Evolutionary conservation across 495 filamentous ascomycete species (phyloP).

Genomic region (Trichoderma reesei): DNA sequence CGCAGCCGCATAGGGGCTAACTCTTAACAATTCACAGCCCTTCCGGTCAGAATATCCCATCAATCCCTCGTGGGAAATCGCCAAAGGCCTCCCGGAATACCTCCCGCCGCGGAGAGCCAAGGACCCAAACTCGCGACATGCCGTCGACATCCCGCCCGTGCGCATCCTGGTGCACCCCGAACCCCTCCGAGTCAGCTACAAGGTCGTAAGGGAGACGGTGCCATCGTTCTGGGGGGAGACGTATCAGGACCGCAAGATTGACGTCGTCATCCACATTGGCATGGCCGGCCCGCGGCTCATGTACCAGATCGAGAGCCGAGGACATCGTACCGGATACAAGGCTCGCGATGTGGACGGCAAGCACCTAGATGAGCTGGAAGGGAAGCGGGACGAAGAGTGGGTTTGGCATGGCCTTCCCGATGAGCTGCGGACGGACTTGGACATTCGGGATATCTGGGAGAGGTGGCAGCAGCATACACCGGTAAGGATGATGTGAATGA

Average conservation of each 20-base stretch:
- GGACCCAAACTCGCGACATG: conserved; percentile 18
- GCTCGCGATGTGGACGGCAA: conserved; percentile 58
- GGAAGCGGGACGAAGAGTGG: conserved; percentile 28
- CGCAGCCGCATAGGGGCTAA: not conserved
- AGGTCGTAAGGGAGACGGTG: conserved; percentile 48
- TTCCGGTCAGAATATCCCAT: conserved; percentile 53
- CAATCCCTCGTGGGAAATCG: conserved; percentile 67
- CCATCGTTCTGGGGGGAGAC: conserved; percentile 47
- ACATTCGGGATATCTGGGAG: conserved; percentile 43
- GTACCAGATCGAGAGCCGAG: conserved; percentile 61
- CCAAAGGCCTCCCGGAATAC: conserved; percentile 37
- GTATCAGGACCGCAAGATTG: conserved; percentile 35
- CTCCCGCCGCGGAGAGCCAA: conserved; percentile 39
- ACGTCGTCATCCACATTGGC: conserved; percentile 68
- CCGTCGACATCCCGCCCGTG: conserved; percentile 38
- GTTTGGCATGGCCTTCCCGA: conserved; percentile 37
- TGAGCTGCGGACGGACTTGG: conserved; percentile 38
- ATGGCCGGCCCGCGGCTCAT: conserved; percentile 61
- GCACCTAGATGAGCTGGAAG: conserved; percentile 39
- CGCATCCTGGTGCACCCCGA: conserved; percentile 55
- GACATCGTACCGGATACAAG: conserved; percentile 65
- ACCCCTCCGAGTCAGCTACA: conserved; percentile 61
- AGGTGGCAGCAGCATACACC: conserved; percentile 43
- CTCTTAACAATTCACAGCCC: conserved; percentile 35
- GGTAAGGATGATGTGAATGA: conserved; percentile 16